These are phyloP conservation scores for Basidiobolus meristosporus DNA, from an alignment of 371 early-diverging fungal species.

Conservation along the genomic window DNA sequence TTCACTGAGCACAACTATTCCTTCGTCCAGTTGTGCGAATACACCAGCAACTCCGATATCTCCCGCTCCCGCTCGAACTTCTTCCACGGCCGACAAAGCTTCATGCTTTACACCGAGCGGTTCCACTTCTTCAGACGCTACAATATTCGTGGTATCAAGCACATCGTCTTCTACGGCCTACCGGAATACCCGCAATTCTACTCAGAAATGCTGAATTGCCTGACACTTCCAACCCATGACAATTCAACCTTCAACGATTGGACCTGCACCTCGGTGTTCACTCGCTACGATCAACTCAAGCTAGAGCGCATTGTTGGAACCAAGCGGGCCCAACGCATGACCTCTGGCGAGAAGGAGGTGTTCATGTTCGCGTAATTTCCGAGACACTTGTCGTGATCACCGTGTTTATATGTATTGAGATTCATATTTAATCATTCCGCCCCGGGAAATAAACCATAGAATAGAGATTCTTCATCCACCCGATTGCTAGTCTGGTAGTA, in stretches of 20 bases:
- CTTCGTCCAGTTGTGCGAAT: slow-evolving; percentile 62
- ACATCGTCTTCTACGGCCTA: slow-evolving; percentile 76
- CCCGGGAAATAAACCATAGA: no score
- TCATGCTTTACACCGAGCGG: slow-evolving; percentile 79
- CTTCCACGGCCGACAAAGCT: slow-evolving; percentile 53
- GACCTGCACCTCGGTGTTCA: slow-evolving; percentile 52
- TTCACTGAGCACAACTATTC: slow-evolving; percentile 51
- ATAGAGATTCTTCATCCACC: no score
- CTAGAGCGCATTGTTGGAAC: slow-evolving; percentile 83
- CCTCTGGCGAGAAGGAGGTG: slow-evolving; percentile 41
- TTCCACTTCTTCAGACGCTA: slow-evolving; percentile 85
- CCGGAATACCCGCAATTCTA: slow-evolving; percentile 81
- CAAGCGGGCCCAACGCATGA: slow-evolving; percentile 49
- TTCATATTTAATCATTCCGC: no score
- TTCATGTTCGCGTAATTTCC: slow-evolving; percentile 40
- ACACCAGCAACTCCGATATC: slow-evolving; percentile 31
- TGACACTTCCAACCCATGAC: slow-evolving; percentile 20
- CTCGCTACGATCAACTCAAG: slow-evolving; percentile 65
- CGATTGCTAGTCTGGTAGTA: no score
- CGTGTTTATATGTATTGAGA: no score
- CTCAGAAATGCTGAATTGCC: slow-evolving; percentile 60
- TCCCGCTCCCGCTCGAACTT: slow-evolving; percentile 59
- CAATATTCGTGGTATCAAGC: slow-evolving; percentile 62
- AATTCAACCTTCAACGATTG: slow-evolving; percentile 8
- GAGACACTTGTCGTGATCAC: no score